Evolutionary conservation across 306 rosid genomes (phyloP).

Genomic region (Cucumis hystrix): DNA sequence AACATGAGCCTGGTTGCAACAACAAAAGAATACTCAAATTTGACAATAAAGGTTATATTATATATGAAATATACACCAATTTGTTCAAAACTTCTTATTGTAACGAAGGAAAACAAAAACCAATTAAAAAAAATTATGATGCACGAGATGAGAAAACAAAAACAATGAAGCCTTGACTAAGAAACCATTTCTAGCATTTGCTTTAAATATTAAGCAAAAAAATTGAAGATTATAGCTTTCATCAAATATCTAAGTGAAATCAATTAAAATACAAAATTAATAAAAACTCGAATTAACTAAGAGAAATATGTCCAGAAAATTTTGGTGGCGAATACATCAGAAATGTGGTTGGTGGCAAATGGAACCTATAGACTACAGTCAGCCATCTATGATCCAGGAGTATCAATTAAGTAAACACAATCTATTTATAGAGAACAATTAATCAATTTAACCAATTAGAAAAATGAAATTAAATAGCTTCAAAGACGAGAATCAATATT

Average conservation of each 20-base stretch:
- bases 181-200: background rate
- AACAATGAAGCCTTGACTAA: background rate
- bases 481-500: background rate
- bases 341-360: background rate
- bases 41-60: background rate
- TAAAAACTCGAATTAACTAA: background rate
- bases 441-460: background rate
- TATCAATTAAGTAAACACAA: background rate
- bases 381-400: background rate
- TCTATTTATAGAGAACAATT: background rate
- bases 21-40: slow-evolving; percentile 15
- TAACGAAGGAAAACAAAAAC: background rate
- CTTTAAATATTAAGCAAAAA: background rate
- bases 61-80: background rate
- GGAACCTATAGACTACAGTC: background rate
- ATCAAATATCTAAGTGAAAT: background rate
- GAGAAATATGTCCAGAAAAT: background rate
- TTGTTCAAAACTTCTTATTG: background rate
- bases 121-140: background rate
- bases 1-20: slow-evolving; percentile 58
- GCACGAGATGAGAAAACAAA: background rate
- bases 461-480: background rate
- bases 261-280: background rate
- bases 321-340: background rate
- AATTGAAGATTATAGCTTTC: background rate